Conservation (phyloP, 1,139 yeast species). For the Candida sp. region DNA sequence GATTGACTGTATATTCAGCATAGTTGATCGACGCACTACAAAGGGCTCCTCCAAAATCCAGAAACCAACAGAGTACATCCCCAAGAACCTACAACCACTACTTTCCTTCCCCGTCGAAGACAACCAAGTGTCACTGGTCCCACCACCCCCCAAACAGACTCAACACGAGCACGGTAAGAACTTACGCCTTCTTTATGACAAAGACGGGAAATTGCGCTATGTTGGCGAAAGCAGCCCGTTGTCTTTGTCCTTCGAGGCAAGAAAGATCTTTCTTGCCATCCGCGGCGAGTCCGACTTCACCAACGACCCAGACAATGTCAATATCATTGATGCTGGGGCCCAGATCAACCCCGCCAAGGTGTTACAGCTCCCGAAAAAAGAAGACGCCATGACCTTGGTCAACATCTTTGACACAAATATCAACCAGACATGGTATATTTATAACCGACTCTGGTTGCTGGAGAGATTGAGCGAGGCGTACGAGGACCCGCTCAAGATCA, state of each 20-base stretch:
- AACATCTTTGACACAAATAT: constrained; percentile 10
- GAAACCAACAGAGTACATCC: constrained; percentile 13
- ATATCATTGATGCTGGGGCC: constrained; percentile 11
- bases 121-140: background rate
- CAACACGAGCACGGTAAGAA: constrained; percentile 1
- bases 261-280: constrained; percentile 20
- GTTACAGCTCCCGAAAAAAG: constrained; percentile 11
- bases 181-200: constrained; percentile 12
- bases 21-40: constrained; percentile 23
- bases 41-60: constrained; percentile 14
- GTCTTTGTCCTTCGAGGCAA: constrained; percentile 24
- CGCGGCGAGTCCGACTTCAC: constrained; percentile 15
- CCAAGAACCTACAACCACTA: constrained; percentile 13
- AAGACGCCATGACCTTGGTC: constrained; percentile 7
- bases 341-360: background rate
- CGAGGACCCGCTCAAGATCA: constrained; percentile 9
- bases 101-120: constrained; percentile 13
- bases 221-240: constrained; percentile 29
- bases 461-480: constrained; percentile 10
- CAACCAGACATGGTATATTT: constrained; percentile 15
- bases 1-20: constrained; percentile 26
- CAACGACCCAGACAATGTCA: constrained; percentile 12
- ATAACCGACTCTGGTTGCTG: constrained; percentile 13
- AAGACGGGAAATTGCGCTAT: constrained; percentile 22
- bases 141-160: background rate